Evolutionary conservation across 768 basidiomycete species (phyloP), one percentile per base, ranked within the genome.

Genomic region (Boletellus sp.): DNA sequence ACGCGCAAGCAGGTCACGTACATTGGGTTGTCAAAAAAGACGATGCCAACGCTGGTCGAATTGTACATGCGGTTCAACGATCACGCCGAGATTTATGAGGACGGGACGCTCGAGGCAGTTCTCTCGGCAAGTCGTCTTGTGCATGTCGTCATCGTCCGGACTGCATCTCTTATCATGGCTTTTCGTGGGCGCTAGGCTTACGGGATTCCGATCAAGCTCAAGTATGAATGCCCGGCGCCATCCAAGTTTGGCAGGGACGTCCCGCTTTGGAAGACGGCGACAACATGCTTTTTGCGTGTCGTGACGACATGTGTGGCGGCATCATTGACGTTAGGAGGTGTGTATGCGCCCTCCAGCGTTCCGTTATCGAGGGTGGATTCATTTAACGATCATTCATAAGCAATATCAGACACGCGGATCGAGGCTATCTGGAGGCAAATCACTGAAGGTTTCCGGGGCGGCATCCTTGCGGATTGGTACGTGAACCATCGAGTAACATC

Each of bases 201-300:
- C 59, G 81, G 89, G 4, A 85, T 95, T 31, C 94, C 95, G 2
- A 83, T 97, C 64, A 93, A 94, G 62, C 72, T 98, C 55, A 94
- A 94, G 69, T 95, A 97, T 55, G 92, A 95, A 32, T 96, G 94
- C 65, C 94, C 95, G 0, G 72, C 88, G 0, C 80, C 95, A 0
- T 92, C 87, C 35, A 93, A 86, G 62, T 91, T 83, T 62, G 92
- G 90, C 3, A 85, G 90, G 47, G 95, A 94, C 60, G 71, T 68
- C 19, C 93, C 94, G 0, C 71, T 99, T 3, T 98, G 95, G 95
- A 94, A 94, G 71, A 94, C 92, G 0, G 94, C 93, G n/a, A 92
- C 88, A 2, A 79, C 75, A 13, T 83, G 76, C 59, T 91, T 91
- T 67, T 71, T 94, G 60, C 74, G 74, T 13, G 77, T 90, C 28